Evolutionary conservation across 1,139 yeast genomes (phyloP), one percentile per base, ranked within the genome.

Genomic region (Suhomyces anneliseae): DNA sequence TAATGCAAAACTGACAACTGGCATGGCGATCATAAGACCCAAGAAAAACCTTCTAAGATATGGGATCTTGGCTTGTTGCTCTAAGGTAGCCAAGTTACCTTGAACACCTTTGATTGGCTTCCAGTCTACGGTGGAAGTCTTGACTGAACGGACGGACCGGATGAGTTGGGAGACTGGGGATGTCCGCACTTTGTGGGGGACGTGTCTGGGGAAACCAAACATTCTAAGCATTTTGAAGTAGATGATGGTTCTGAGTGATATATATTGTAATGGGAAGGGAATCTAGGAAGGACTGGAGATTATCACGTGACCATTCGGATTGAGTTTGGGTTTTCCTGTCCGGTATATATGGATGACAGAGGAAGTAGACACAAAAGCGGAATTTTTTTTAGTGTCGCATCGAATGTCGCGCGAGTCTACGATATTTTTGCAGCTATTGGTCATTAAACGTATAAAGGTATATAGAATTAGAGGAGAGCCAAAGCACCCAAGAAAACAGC

Each of bases 61-160:
- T 31, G 69, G 75, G 47, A 53, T 68, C 57, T 61, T 73, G 55
- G 65, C 65, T 51, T 64, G 78, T 61, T 66, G 68, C 51, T 64
- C 79, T 40, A 66, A 69, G 43, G 68, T 72, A 49, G 74, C 70
- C 49, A 65, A 73, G 60, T 74, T 65, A 8, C 79, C 75, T 42
- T 72, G 77, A 11, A 74, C 68, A 0, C 89, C 74, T 54, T 73
- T 79, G 51, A 88, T 74, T 1, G 96, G 96, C 59, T 83, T 80
- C 96, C 96, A 88, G 64, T 89, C 96, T 27, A 87, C 80, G 29
- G 85, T 84, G 1, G 93, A 83, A 0, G 95, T 87, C 54, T 83
- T 83, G 39, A 73, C 72, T 3, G 45, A 42, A 6, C 48, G 32
- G 33, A 39, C 26, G 6, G 39, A 24, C 2, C 38, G 38, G 7